phyloP scores from a whole-genome alignment of 108 stramenopile genomes.

The Skeletonema potamos region DNA sequence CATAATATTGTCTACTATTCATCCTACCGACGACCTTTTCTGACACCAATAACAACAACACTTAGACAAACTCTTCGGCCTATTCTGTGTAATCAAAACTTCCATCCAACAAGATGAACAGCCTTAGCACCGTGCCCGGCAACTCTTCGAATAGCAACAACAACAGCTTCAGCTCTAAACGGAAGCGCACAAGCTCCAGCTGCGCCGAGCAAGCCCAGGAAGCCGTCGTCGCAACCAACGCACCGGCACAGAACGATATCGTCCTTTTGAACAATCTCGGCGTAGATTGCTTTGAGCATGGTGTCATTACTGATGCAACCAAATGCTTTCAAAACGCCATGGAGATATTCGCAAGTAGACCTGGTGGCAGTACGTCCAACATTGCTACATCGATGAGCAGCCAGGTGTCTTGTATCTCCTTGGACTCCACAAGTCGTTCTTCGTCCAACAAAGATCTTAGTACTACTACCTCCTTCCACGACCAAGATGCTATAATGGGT shows the following conservation, averaged over 20 bases:
- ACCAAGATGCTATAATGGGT: neutral
- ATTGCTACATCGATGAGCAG: neutral
- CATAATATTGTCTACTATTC: too few species aligned
- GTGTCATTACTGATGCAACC: slow-evolving; percentile 2
- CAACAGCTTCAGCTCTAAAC: neutral
- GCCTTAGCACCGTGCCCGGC: neutral
- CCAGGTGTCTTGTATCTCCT: neutral
- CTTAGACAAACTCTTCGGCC: neutral
- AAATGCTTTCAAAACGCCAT: slow-evolving; percentile 19
- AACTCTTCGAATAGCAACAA: neutral
- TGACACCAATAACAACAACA: neutral
- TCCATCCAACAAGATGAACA: neutral
- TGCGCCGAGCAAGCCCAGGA: neutral
- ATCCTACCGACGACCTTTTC: too few species aligned
- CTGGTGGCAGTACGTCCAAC: neutral
- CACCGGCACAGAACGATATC: neutral
- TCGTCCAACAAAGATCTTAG: neutral
- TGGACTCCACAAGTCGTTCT: neutral
- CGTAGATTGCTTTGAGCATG: slow-evolving; percentile 14
- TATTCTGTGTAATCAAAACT: neutral
- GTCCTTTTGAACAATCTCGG: slow-evolving; percentile 17
- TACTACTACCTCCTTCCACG: neutral
- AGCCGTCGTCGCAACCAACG: neutral
- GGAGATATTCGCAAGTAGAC: neutral
- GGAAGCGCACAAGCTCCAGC: neutral